phyloP scores from a whole-genome alignment of 768 basidiomycete genomes.

The Filobasidium wieringae region DNA sequence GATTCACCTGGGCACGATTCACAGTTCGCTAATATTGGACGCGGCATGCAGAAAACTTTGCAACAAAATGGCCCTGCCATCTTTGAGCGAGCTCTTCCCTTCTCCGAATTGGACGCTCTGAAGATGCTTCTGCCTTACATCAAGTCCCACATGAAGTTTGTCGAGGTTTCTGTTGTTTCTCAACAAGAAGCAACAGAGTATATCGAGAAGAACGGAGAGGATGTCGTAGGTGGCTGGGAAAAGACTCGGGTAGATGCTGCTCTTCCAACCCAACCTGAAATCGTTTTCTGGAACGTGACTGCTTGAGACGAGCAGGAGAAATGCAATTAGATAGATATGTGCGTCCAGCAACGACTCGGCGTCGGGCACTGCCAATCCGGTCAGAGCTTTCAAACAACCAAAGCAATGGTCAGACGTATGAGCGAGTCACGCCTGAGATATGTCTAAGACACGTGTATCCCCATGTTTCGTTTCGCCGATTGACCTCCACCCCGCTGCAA shows the following conservation, averaged over 20 bases:
- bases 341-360: too few species aligned
- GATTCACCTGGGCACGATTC: neutral
- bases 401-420: too few species aligned
- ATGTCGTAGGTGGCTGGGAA: conserved; percentile 51
- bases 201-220: conserved; percentile 46
- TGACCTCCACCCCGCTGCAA: too few species aligned
- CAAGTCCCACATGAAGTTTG: conserved; percentile 46
- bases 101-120: conserved; percentile 68
- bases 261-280: conserved; percentile 74
- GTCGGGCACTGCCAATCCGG: too few species aligned
- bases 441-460: too few species aligned
- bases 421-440: too few species aligned
- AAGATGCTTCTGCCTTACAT: conserved; percentile 63
- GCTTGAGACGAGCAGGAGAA: too few species aligned
- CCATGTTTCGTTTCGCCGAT: too few species aligned
- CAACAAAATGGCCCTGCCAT: conserved; percentile 47
- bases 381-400: too few species aligned
- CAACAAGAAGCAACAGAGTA: conserved; percentile 59
- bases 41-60: neutral
- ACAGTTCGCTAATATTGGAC: conserved; percentile 1
- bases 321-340: too few species aligned
- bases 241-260: conserved; percentile 65
- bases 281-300: conserved; percentile 74
- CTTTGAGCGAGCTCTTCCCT: conserved; percentile 69
- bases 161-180: conserved; percentile 48